phyloP scores from a whole-genome alignment of 495 filamentous ascomycete genomes.

The Podospora pseudoanserina region DNA sequence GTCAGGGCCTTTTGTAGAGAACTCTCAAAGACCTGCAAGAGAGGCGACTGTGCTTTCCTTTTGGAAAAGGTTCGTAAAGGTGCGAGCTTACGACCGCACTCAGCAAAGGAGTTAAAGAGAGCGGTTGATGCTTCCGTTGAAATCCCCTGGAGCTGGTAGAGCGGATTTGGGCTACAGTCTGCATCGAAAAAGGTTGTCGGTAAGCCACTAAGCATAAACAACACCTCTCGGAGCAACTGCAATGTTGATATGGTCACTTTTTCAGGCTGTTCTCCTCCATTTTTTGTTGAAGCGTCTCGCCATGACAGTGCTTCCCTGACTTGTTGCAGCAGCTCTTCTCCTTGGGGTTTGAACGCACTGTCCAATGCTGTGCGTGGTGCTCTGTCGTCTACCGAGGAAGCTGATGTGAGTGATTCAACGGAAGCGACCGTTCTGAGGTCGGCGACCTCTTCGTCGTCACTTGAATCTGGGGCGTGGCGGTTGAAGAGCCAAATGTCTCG shows the following conservation, averaged over 20 bases:
- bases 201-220: constrained; percentile 82
- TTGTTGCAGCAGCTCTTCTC: constrained; percentile 43
- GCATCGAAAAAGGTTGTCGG: constrained; percentile 67
- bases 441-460: constrained; percentile 45
- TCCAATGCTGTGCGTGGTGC: constrained; percentile 37
- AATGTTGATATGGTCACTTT: constrained; percentile 62
- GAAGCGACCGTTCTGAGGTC: constrained; percentile 35
- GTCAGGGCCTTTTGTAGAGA: constrained; percentile 40
- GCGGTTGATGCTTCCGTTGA: constrained; percentile 44
- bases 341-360: constrained; percentile 31
- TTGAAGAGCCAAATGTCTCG: constrained; percentile 74
- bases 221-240: constrained; percentile 68
- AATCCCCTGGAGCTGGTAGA: constrained; percentile 36
- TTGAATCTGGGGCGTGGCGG: constrained; percentile 69
- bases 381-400: constrained; percentile 34
- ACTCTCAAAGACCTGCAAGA: constrained; percentile 50
- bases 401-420: constrained; percentile 24
- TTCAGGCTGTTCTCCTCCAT: constrained; percentile 34
- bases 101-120: constrained; percentile 37
- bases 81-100: constrained; percentile 38
- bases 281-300: constrained; percentile 39
- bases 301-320: constrained; percentile 64
- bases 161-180: constrained; percentile 29
- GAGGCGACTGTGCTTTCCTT: constrained; percentile 37
- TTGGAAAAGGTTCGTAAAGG: constrained; percentile 35